These are phyloP conservation scores for Neurospora sp. DNA, from an alignment of 495 filamentous ascomycete genomes.

Conservation along the genomic window DNA sequence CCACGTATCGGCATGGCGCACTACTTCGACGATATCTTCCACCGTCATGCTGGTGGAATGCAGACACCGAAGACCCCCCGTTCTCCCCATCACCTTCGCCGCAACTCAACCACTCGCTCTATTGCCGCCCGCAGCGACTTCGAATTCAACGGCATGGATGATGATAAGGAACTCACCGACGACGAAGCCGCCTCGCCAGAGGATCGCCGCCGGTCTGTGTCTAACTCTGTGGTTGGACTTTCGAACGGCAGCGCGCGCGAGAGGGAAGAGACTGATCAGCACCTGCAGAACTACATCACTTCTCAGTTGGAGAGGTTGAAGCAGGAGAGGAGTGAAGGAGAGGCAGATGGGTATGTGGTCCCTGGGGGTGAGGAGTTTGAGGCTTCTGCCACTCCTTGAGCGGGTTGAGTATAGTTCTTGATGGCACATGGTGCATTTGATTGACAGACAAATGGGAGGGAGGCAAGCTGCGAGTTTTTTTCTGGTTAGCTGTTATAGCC, in stretches of 20 bases:
- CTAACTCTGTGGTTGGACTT: constrained; percentile 11
- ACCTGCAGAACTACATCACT: constrained; percentile 61
- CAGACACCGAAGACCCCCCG: constrained; percentile 25
- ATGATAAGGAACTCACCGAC: constrained; percentile 18
- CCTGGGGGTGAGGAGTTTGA: constrained; percentile 39
- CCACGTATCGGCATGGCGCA: constrained; percentile 73
- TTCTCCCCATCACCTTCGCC: constrained; percentile 48
- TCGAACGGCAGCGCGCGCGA: constrained; percentile 11
- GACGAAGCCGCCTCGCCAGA: constrained; percentile 18
- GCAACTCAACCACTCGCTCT: constrained; percentile 76
- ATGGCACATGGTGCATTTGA: not conserved
- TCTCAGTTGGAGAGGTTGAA: constrained; percentile 56
- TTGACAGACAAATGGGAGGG: not conserved
- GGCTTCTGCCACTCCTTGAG: constrained; percentile 25
- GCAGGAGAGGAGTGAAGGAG: constrained; percentile 18
- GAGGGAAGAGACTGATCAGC: constrained; percentile 47
- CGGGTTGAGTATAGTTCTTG: not conserved
- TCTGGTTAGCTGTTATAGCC: not conserved
- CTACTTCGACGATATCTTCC: constrained; percentile 92
- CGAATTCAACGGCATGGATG: constrained; percentile 32
- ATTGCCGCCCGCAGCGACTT: constrained; percentile 83
- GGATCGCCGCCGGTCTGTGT: constrained; percentile 22
- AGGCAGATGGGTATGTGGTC: constrained; percentile 21
- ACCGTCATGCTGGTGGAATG: constrained; percentile 30
- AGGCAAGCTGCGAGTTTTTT: not conserved